Conservation (phyloP, 2,329 filamentous ascomycete genomes). For the Furcasterigmium sp. region DNA sequence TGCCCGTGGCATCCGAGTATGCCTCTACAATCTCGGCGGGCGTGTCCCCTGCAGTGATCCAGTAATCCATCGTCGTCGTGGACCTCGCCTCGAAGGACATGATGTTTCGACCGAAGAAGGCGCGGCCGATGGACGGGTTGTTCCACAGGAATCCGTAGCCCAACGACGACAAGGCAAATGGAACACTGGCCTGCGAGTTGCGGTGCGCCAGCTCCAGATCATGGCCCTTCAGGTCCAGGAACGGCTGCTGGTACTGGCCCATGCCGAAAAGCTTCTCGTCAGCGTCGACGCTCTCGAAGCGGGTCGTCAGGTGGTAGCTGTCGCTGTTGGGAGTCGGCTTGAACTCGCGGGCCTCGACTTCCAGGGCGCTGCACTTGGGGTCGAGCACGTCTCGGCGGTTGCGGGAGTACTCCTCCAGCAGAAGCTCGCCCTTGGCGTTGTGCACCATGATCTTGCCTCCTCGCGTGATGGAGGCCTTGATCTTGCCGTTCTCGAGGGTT, state of each 20-base stretch:
- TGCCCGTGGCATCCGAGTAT: constrained; percentile 49
- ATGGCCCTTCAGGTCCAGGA: constrained; percentile 51
- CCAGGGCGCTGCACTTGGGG: constrained; percentile 49
- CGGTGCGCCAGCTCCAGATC: constrained; percentile 58
- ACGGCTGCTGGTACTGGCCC: constrained; percentile 60
- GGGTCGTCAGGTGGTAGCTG: constrained; percentile 45
- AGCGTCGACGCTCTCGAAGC: constrained; percentile 46
- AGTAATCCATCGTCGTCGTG: constrained; percentile 52
- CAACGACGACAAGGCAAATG: constrained; percentile 50
- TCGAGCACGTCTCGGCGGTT: constrained; percentile 29
- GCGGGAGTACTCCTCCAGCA: constrained; percentile 26
- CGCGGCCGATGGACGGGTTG: constrained; percentile 53
- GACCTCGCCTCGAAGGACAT: constrained; percentile 54
- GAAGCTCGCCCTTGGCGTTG: constrained; percentile 18
- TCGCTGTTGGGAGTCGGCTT: constrained; percentile 40
- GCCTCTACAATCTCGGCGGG: constrained; percentile 47
- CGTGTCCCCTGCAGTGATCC: constrained; percentile 50
- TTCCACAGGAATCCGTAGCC: constrained; percentile 61
- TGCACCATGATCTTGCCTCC: constrained; percentile 23
- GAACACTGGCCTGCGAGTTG: constrained; percentile 58
- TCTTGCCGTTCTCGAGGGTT: constrained; percentile 22
- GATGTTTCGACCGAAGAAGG: constrained; percentile 51
- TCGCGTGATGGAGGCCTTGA: constrained; percentile 19
- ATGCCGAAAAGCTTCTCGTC: constrained; percentile 58
- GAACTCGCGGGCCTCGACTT: constrained; percentile 51